These are phyloP conservation scores for Mycena floridula DNA, from an alignment of 768 basidiomycete genomes.

Conservation along the genomic window DNA sequence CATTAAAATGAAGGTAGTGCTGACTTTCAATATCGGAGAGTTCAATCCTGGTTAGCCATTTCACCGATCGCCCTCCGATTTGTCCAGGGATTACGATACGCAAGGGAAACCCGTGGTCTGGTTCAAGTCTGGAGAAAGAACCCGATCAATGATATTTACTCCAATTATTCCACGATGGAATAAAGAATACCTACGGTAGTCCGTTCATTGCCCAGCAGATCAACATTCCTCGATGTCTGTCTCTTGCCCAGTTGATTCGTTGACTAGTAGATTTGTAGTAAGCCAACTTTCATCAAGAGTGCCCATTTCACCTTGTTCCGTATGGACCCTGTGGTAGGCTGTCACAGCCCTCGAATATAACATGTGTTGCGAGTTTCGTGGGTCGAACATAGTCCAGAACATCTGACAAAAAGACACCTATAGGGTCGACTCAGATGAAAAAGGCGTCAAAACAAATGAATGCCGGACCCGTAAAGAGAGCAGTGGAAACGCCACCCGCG, in stretches of 20 bases:
- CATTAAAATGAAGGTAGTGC: constrained; percentile 35
- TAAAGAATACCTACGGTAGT: constrained; percentile 18
- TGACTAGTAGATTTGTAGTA: constrained; percentile 12
- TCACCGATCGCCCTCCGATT: constrained; percentile 45
- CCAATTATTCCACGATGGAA: background rate
- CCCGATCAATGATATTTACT: no score
- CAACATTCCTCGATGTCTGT: constrained; percentile 33
- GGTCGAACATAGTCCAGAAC: constrained; percentile 42
- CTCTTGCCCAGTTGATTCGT: constrained; percentile 26
- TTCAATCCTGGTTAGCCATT: constrained; percentile 57
- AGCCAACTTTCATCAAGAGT: constrained; percentile 28
- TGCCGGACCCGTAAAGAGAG: constrained; percentile 54
- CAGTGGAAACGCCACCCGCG: constrained; percentile 44
- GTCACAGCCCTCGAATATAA: constrained; percentile 57
- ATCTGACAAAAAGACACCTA: constrained; percentile 53
- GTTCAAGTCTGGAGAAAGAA: constrained; percentile 39
- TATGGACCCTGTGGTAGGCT: constrained; percentile 53
- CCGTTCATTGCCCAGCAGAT: constrained; percentile 57
- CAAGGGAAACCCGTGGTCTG: constrained; percentile 64
- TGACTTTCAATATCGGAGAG: constrained; percentile 43
- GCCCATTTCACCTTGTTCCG: constrained; percentile 47
- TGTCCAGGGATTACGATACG: constrained; percentile 57
- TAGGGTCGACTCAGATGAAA: no score
- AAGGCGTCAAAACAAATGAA: no score
- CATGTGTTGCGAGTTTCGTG: constrained; percentile 33